These are phyloP conservation scores for Bryoerythrophyllum caledonicum DNA, from an alignment of 225 moss, liverwort and hornwort genomes.

Conservation along the genomic window DNA sequence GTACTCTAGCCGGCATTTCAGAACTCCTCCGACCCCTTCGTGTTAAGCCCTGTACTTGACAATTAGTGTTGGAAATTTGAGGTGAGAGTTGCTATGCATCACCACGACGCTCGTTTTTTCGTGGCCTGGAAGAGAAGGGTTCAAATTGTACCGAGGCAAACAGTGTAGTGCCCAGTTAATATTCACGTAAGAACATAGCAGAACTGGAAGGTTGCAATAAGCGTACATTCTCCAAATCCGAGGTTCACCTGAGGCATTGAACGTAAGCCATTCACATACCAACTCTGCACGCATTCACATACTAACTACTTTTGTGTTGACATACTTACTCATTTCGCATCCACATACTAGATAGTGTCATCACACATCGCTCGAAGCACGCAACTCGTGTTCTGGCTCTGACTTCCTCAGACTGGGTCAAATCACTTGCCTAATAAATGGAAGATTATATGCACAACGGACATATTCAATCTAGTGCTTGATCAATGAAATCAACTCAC, in stretches of 20 bases:
- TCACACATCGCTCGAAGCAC: too few species aligned
- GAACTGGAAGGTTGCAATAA: not conserved
- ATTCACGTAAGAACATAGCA: not conserved
- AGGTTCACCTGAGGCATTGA: not conserved
- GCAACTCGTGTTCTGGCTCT: too few species aligned
- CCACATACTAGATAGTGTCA: too few species aligned
- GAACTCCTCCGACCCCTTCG: not conserved
- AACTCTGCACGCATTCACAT: too few species aligned
- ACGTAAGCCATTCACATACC: not conserved
- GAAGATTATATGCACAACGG: too few species aligned
- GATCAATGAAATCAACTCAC: too few species aligned
- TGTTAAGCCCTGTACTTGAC: not conserved
- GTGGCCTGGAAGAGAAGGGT: not conserved
- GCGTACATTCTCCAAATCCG: not conserved
- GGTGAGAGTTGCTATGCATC: not conserved
- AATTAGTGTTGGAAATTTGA: not conserved
- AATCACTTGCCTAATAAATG: too few species aligned
- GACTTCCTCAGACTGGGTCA: too few species aligned
- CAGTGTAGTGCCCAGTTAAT: not conserved
- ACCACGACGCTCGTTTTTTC: not conserved
- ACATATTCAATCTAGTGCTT: too few species aligned
- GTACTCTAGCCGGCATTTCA: not conserved
- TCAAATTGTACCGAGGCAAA: not conserved
- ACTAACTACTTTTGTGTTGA: too few species aligned
- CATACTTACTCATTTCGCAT: too few species aligned